A percentile compares a stretch with the other conserved stretches of the same genome.
Evolutionary conservation across 2,329 filamentous ascomycete species (phyloP).

Genomic region (Xylaria digitata): DNA sequence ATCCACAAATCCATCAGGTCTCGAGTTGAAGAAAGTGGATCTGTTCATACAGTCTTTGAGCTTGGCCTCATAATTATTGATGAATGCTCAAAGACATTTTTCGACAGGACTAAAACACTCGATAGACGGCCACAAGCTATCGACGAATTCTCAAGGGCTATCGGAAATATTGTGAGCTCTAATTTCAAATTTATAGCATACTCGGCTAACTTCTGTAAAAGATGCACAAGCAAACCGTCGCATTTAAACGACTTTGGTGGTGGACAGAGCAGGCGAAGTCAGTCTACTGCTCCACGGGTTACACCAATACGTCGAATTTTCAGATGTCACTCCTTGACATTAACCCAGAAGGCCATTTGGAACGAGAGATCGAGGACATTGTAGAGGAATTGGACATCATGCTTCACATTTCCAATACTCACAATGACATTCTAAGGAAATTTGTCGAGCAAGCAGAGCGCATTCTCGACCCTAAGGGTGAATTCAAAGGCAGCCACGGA

Average conservation of each 20-base stretch:
- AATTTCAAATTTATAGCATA: not conserved
- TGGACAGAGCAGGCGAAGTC: conserved; percentile 46
- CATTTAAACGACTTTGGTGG: conserved; percentile 54
- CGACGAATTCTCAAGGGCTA: conserved; percentile 56
- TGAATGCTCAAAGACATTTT: conserved; percentile 55
- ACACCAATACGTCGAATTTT: conserved; percentile 41
- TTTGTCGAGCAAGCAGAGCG: conserved; percentile 35
- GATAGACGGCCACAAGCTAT: conserved; percentile 53
- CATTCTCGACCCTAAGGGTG: no score
- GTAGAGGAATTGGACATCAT: conserved; percentile 61
- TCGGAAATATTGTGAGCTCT: conserved; percentile 54
- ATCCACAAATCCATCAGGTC: conserved; percentile 55
- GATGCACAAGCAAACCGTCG: conserved; percentile 53
- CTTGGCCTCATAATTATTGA: conserved; percentile 56
- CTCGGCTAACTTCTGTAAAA: conserved; percentile 21
- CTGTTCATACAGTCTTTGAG: conserved; percentile 53
- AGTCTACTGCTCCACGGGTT: conserved; percentile 38
- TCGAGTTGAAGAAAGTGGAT: conserved; percentile 41
- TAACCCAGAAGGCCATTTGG: conserved; percentile 55
- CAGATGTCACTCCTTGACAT: conserved; percentile 54
- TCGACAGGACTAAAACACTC: conserved; percentile 51
- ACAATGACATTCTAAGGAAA: conserved; percentile 48
- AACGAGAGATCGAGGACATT: conserved; percentile 59
- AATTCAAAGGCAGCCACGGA: no score
- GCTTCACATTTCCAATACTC: conserved; percentile 53